Conservation (phyloP, 139 green algal species). For the Ettlia oleoabundans region DNA sequence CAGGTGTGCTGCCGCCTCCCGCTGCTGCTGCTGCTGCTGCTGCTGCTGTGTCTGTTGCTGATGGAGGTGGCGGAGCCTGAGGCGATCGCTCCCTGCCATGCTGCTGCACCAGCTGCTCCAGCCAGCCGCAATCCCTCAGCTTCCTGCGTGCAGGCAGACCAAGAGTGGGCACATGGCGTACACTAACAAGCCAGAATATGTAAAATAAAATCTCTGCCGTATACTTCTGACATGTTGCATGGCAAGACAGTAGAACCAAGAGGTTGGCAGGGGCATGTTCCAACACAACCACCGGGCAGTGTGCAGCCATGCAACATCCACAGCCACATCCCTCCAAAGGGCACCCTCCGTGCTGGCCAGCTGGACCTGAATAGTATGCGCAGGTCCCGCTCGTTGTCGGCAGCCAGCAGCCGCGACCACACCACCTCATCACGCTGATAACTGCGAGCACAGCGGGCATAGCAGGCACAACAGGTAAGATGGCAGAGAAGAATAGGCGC, state of each 20-base stretch:
- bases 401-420: not conserved
- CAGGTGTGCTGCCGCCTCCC: not conserved
- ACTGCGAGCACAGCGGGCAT: not conserved
- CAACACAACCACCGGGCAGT: too few relatives aligned
- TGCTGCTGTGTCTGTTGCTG: not conserved
- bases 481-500: not conserved
- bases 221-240: too few relatives aligned
- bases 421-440: not conserved
- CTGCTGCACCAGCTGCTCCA: not conserved
- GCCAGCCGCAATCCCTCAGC: conserved; percentile 1
- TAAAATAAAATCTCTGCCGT: too few relatives aligned
- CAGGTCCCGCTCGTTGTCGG: not conserved
- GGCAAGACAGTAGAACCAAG: too few relatives aligned
- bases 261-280: too few relatives aligned
- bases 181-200: too few relatives aligned
- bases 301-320: too few relatives aligned
- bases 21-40: not conserved
- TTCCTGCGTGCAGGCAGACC: not conserved
- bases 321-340: too few relatives aligned
- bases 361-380: not conserved
- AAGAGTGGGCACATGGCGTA: too few relatives aligned
- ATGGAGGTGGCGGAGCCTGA: not conserved
- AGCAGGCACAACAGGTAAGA: not conserved
- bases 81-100: not conserved
- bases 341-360: not conserved